Percentiles rank a stretch among this genome's conserved stretches.
Evolutionary conservation across 208 protist genomes (phyloP).

Genomic region (Balamuthia mandrillaris): DNA sequence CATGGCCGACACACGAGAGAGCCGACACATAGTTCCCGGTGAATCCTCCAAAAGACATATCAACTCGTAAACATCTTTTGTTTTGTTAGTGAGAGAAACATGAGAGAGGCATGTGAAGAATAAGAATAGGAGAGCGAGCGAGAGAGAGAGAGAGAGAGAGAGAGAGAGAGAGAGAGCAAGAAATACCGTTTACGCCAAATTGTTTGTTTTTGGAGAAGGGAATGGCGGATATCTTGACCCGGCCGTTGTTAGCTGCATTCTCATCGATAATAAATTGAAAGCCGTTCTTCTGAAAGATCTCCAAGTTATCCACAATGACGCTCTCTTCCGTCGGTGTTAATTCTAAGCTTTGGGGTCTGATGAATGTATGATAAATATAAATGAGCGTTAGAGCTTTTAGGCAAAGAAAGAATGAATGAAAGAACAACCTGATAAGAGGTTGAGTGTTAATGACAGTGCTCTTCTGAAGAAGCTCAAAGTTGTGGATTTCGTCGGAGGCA

Average conservation of each 20-base stretch:
- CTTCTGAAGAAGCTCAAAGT: constrained; percentile 40
- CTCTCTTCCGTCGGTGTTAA: constrained; percentile 60
- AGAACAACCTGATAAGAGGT: constrained; percentile 6
- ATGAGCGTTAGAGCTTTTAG: background rate
- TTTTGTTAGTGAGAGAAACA: background rate
- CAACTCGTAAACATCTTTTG: constrained; percentile 61
- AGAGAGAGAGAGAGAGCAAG: background rate
- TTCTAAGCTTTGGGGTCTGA: constrained; percentile 34
- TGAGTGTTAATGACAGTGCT: constrained; percentile 38
- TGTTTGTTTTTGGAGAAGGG: constrained; percentile 49
- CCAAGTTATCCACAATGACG: constrained; percentile 62
- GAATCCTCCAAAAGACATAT: constrained; percentile 53
- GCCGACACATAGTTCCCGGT: constrained; percentile 2
- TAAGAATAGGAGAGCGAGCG: background rate
- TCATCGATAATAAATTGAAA: constrained; percentile 63
- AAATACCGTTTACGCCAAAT: constrained; percentile 49
- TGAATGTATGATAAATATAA: background rate
- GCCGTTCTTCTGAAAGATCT: constrained; percentile 67
- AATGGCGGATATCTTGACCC: constrained; percentile 41
- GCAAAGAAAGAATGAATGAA: background rate
- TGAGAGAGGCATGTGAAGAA: background rate
- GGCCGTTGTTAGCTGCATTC: background rate
- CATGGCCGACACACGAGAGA: constrained; percentile 56
- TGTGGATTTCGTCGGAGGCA: constrained; percentile 70
- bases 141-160: background rate